These are phyloP conservation scores for Vanderwaltozyma tropicalis DNA, from an alignment of 805 yeast genomes.

Conservation along the genomic window DNA sequence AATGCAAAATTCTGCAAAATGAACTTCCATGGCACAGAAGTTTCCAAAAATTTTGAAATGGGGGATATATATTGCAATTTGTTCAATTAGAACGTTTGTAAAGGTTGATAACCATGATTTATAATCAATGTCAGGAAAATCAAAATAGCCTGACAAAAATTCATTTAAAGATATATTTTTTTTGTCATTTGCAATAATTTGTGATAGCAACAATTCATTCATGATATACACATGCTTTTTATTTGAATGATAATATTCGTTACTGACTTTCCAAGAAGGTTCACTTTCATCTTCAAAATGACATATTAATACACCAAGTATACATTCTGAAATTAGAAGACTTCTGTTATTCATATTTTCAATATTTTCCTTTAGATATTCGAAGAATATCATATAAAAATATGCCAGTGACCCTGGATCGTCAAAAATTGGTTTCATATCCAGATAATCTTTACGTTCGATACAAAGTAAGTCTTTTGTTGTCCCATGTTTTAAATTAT, in stretches of 20 bases:
- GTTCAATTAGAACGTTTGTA: slow-evolving; percentile 3
- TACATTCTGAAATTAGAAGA: not conserved
- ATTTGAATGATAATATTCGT: not conserved
- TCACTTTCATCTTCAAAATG: not conserved
- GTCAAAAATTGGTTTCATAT: not conserved
- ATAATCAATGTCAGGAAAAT: not conserved
- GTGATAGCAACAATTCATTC: not conserved
- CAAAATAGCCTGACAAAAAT: not conserved
- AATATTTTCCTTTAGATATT: not conserved
- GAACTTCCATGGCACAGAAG: not conserved
- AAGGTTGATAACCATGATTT: slow-evolving; percentile 6
- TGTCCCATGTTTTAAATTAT: not conserved
- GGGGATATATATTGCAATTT: slow-evolving; percentile 5
- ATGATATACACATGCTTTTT: not conserved
- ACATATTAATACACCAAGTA: not conserved
- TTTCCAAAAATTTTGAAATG: slow-evolving; percentile 4
- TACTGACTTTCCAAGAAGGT: not conserved
- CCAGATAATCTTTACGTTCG: not conserved
- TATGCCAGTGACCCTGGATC: slow-evolving; percentile 1
- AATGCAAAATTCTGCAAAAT: slow-evolving; percentile 2
- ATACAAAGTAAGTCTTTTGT: not conserved
- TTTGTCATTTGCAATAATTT: not conserved
- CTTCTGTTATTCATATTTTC: not conserved
- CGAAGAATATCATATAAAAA: not conserved
- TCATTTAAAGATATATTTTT: not conserved